A percentile compares a stretch with the other conserved stretches of the same genome.
Evolutionary conservation across 2,329 filamentous ascomycete species (phyloP).

Genomic region (Penicillium concentricum): DNA sequence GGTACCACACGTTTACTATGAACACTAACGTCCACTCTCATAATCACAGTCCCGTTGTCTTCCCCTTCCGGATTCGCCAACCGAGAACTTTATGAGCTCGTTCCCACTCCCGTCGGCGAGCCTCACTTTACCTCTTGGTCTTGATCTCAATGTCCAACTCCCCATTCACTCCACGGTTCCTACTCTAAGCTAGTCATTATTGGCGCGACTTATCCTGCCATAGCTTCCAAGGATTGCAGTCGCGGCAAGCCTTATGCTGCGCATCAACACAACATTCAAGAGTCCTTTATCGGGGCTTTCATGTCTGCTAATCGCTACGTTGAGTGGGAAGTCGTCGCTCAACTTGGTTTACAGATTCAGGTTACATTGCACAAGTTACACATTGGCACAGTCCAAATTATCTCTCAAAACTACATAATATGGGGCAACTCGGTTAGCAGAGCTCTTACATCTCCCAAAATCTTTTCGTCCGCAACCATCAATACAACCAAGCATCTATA

Average conservation of each 20-base stretch:
- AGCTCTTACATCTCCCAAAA: not conserved
- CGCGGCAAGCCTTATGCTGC: not conserved
- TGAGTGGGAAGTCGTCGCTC: fast-evolving
- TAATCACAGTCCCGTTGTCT: not conserved
- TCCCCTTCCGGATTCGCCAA: not conserved
- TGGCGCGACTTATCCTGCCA: not conserved
- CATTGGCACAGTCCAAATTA: not conserved
- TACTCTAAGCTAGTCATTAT: not conserved
- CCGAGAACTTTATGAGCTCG: too few relatives aligned
- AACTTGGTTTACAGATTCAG: not conserved
- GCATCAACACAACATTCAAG: too few relatives aligned
- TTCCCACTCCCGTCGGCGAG: not conserved
- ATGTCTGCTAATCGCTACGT: not conserved
- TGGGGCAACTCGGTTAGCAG: not conserved
- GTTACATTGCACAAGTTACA: not conserved
- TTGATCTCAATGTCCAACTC: not conserved
- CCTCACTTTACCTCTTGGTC: not conserved
- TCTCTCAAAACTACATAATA: not conserved
- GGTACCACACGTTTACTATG: not conserved
- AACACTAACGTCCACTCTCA: not conserved
- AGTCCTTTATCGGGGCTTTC: not conserved
- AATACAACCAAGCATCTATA: not conserved
- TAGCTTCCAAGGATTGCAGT: not conserved
- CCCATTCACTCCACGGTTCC: not conserved
- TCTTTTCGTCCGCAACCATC: not conserved